Evolutionary conservation across 306 rosid genomes (phyloP), one percentile per base, ranked within the genome.

Genomic region (Pterocarpus macrocarpus): DNA sequence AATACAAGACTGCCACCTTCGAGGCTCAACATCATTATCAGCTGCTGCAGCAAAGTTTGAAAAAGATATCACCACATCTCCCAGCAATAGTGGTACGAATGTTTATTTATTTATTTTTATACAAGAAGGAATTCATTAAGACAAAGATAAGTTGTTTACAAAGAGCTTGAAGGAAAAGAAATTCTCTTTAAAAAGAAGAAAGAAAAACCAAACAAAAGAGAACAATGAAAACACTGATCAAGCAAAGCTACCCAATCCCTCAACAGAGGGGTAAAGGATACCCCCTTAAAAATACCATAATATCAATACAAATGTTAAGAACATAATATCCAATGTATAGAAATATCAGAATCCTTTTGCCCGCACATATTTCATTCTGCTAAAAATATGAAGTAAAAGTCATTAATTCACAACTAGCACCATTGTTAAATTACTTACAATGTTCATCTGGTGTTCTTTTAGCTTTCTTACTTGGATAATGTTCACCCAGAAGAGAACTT

Each of bases 381-480:
- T 55, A 55, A 17, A 52, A 15, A 15, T 55, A 55, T 55, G 57
- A 50, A 50, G 16, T 7, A 43, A 2, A 50, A 50, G 57, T 14
- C 16, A 50, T n/a, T 70, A 82, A 43, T 55, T 64, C 73, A 55
- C 1, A 72, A 72, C 58, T 69, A 79, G 73, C 68, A 77, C 52
- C 64, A 35, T 12, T 73, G 53, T 43, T 28, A 82, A 47, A 70
- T 61, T 85, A 78, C 86, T 89, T 90, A 93, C 99, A 15, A 66
- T 89, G 86, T 79, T 85, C 91, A 58, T 87, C 91, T 16, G 55
- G 79, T 53, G 89, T 83, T 83, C 86, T 83, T 88, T 69, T 93
- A 78, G 90, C 97, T 86, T 88, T 95, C 90, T 95, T 89, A 81
- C 80, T 87, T 8, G 94, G 99, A 82, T 87, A 89, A 66, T 88